Evolutionary conservation across 495 filamentous ascomycete genomes (phyloP).

Genomic region (Neurospora intermedia): DNA sequence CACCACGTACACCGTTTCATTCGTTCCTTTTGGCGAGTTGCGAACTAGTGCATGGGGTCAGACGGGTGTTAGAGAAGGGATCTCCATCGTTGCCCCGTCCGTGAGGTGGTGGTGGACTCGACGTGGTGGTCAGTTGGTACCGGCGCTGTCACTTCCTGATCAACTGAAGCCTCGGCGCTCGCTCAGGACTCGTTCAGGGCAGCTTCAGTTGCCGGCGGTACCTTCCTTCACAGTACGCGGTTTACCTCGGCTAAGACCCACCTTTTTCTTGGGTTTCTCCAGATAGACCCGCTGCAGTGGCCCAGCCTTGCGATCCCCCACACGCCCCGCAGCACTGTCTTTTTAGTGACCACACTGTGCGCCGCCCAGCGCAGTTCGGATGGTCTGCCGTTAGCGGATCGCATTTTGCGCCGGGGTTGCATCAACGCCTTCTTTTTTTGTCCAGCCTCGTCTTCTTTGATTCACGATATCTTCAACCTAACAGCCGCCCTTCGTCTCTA

Average conservation of each 20-base stretch:
- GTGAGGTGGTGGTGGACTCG: background rate
- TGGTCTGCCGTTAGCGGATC: background rate
- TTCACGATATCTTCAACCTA: background rate
- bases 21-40: background rate
- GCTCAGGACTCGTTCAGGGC: background rate
- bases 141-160: background rate
- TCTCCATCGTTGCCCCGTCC: background rate
- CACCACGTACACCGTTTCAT: background rate
- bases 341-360: background rate
- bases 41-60: background rate
- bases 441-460: background rate
- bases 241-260: background rate
- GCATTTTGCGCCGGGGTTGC: background rate
- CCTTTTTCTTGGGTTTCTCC: background rate
- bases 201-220: background rate
- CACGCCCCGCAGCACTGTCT: background rate
- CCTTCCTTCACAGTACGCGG: background rate
- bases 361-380: background rate
- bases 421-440: background rate
- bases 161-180: background rate
- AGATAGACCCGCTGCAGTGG: too few relatives aligned
- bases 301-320: background rate
- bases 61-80: background rate
- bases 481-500: background rate
- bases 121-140: background rate